phyloP scores from a whole-genome alignment of 108 stramenopile genomes.

The Cyclostephanos tholiformis region DNA sequence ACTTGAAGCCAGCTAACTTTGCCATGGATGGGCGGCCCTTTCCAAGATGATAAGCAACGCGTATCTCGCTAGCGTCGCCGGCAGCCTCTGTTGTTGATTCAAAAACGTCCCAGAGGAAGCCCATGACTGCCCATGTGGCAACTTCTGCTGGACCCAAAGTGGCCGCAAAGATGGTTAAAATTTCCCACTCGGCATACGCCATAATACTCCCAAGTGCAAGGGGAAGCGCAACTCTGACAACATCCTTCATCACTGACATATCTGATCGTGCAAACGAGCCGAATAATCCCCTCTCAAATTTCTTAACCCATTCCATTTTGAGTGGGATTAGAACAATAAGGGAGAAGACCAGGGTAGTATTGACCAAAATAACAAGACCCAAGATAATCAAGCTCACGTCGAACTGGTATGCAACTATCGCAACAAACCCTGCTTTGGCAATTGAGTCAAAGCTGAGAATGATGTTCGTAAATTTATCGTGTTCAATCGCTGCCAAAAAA shows the following conservation, averaged over 20 bases:
- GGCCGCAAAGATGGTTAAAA: constrained; percentile 64
- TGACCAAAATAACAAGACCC: constrained; percentile 24
- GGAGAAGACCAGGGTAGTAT: constrained; percentile 24
- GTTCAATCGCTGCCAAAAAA: constrained; percentile 30
- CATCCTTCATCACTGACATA: constrained; percentile 39
- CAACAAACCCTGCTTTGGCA: constrained; percentile 11
- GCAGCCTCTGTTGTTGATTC: constrained; percentile 76
- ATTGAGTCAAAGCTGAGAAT: neutral
- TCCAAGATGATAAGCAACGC: constrained; percentile 66
- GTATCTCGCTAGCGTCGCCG: constrained; percentile 72
- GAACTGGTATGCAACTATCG: neutral
- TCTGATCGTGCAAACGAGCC: constrained; percentile 13
- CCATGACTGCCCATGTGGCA: constrained; percentile 75
- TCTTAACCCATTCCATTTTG: constrained; percentile 25
- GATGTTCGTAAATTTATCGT: constrained; percentile 18
- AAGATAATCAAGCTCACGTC: constrained; percentile 36
- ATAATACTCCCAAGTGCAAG: constrained; percentile 63
- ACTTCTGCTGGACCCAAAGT: constrained; percentile 75
- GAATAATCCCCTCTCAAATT: constrained; percentile 16
- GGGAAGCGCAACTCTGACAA: constrained; percentile 58
- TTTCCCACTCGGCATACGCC: constrained; percentile 76
- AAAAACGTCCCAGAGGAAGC: constrained; percentile 72
- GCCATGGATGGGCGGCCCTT: constrained; percentile 53
- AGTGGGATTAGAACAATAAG: constrained; percentile 25
- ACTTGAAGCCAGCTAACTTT: constrained; percentile 58